phyloP scores from a whole-genome alignment of 345 rosid species.

The Pseudoturritis turrita region DNA sequence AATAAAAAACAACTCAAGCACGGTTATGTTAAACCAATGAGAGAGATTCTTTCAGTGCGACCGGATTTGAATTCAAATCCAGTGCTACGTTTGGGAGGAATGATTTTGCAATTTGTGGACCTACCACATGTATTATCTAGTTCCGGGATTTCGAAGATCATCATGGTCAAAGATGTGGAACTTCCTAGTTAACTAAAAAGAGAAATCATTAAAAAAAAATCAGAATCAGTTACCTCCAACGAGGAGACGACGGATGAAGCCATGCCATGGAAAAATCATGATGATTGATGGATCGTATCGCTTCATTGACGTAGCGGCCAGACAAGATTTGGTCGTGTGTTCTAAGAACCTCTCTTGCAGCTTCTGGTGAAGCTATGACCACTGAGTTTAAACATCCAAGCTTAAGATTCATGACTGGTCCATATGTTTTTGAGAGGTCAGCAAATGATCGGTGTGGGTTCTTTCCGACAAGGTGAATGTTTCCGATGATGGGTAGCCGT shows the following conservation, averaged over 20 bases:
- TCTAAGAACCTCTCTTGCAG: conserved; percentile 24
- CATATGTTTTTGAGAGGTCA: conserved; percentile 36
- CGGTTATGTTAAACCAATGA: background rate
- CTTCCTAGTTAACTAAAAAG: background rate
- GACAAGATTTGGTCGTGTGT: conserved; percentile 34
- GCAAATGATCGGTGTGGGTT: conserved; percentile 34
- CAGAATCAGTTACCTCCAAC: conserved; percentile 9
- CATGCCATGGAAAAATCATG: conserved; percentile 24
- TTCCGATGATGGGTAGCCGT: conserved; percentile 39
- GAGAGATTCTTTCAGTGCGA: background rate
- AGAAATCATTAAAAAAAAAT: background rate
- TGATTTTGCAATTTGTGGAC: background rate
- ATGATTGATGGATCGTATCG: conserved; percentile 15
- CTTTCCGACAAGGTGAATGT: conserved; percentile 36
- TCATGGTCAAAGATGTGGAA: background rate
- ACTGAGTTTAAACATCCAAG: conserved; percentile 26
- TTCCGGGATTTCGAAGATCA: background rate
- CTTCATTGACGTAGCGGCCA: conserved; percentile 12
- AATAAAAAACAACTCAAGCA: background rate
- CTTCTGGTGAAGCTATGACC: conserved; percentile 25
- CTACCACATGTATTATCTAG: background rate
- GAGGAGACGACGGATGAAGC: conserved; percentile 24
- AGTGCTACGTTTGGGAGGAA: background rate
- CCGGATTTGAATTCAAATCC: background rate
- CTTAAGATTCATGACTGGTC: conserved; percentile 43